Conservation (phyloP, 2,329 filamentous ascomycete species). For the Diaporthe eres region DNA sequence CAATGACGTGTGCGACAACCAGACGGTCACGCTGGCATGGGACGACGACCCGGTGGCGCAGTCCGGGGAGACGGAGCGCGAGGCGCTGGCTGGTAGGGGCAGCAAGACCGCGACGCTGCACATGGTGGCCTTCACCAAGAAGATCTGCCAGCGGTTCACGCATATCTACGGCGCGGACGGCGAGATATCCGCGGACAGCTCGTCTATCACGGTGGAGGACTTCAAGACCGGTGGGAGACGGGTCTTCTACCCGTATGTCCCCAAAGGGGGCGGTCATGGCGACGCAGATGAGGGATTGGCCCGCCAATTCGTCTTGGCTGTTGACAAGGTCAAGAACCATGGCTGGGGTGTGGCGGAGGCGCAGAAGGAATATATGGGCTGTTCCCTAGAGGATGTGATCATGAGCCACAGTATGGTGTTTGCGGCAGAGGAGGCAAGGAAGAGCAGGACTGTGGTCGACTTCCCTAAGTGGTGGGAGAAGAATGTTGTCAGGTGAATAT, state of each 20-base stretch:
- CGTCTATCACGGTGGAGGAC: slow-evolving; percentile 15
- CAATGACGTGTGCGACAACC: slow-evolving; percentile 26
- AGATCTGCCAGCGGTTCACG: slow-evolving; percentile 12
- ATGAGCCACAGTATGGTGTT: slow-evolving; percentile 26
- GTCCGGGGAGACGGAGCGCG: background rate
- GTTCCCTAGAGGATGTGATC: slow-evolving; percentile 12
- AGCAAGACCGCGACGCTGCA: slow-evolving; percentile 6
- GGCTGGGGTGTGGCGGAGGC: background rate
- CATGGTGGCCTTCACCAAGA: slow-evolving; percentile 20
- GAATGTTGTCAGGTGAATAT: background rate
- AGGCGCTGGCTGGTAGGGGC: background rate
- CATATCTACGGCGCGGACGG: slow-evolving; percentile 12
- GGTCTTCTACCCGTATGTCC: slow-evolving; percentile 5
- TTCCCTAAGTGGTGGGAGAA: slow-evolving; percentile 12
- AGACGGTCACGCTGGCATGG: slow-evolving; percentile 21
- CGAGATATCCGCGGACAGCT: slow-evolving; percentile 17
- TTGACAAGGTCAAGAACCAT: slow-evolving; percentile 23
- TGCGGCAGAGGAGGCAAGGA: slow-evolving; percentile 18
- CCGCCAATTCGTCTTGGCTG: slow-evolving; percentile 9
- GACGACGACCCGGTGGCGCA: background rate
- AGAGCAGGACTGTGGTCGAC: background rate
- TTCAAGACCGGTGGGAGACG: background rate
- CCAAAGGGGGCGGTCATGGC: background rate
- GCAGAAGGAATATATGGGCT: slow-evolving; percentile 15
- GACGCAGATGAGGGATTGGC: slow-evolving; percentile 11